Percentiles rank a stretch among this genome's conserved stretches.
phyloP scores from a whole-genome alignment of 1,284 basidiomycete species.

The Rhodotorula sp. region DNA sequence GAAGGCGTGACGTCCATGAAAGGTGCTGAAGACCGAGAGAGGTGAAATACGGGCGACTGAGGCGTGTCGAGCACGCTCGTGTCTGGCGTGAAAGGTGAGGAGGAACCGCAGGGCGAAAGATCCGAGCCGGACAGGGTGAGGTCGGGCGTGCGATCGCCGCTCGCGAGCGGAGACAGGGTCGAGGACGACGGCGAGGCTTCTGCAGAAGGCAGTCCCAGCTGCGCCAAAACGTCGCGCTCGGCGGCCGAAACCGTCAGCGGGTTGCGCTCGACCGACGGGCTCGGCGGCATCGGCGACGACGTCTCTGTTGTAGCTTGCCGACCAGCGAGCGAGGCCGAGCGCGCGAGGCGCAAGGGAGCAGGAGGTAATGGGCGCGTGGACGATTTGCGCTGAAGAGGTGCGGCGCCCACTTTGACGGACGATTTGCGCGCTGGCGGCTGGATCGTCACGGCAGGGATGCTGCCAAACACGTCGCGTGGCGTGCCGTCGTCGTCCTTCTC shows the following conservation, averaged over 20 bases:
- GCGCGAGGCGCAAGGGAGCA: constrained; percentile 7
- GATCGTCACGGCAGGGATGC: not conserved
- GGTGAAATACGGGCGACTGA: constrained; percentile 4
- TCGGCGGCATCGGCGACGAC: not conserved
- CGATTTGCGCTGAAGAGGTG: not conserved
- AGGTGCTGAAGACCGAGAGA: not conserved
- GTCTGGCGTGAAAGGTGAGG: not conserved
- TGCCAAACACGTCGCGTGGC: not conserved
- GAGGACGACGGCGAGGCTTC: constrained; percentile 8
- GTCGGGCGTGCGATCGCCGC: constrained; percentile 15
- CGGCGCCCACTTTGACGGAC: not conserved
- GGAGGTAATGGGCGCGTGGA: not conserved
- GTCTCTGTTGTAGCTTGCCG: not conserved
- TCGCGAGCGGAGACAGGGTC: not conserved
- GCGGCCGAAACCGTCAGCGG: constrained; percentile 13
- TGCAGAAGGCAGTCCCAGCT: not conserved
- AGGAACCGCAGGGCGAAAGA: not conserved
- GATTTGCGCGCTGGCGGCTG: not conserved
- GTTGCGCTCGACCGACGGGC: not conserved
- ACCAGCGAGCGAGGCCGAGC: constrained; percentile 7
- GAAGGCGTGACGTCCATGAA: constrained; percentile 7
- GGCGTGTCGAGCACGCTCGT: constrained; percentile 11
- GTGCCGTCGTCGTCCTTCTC: too few relatives aligned
- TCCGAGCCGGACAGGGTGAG: not conserved
- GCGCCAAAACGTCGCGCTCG: constrained; percentile 15